Evolutionary conservation across 2,329 filamentous ascomycete genomes (phyloP), one percentile per base, ranked within the genome.

Genomic region (Sordariomycetes sp.): DNA sequence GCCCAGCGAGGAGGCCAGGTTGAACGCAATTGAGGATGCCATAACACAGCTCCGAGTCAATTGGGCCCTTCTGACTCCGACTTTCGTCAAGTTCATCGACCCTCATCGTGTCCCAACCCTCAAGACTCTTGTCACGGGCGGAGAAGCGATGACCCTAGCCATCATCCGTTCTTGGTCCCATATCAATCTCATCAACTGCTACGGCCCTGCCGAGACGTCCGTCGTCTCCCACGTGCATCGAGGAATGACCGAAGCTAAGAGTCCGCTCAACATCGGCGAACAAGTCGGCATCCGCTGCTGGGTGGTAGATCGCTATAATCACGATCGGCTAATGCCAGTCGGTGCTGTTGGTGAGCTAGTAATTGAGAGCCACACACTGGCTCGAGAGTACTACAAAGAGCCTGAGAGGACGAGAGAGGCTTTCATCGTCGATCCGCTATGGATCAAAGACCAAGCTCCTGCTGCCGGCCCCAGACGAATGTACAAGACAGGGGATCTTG

Each of bases 361-460:
- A 4, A 46, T 67, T 8, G 59, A 59, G 17, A 23, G 75, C 0
- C 53, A 23, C 11, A 30, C 25, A 4, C 17, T 37, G 15, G 35
- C 29, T 4, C 8, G 30, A 12, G 70, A 69, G 19, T 77, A 77
- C 39, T 51, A 73, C 23, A 65, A 68, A 37, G 65, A 75, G 25
- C 53, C 55, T 1, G 55, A 61, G 32, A 71, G 69, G 46, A 75
- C 72, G 0, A 54, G 54, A 9, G 59, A 58, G 18, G 59, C 57
- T 1, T 77, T 76, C 40, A 62, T 77, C 16, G 8, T n/a, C 8
- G 14, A 46, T 14, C 35, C 35, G 21, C 18, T 11, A 4, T 37
- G 35, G 35, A 17, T 17, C 21, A 18, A 30, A 15, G 8, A 26
- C 32, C 14, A 27, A 38, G 21, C 27, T 11, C 3, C 32, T 15